Conservation (phyloP, 257 asterid species). For the Nicotiana undulata region DNA sequence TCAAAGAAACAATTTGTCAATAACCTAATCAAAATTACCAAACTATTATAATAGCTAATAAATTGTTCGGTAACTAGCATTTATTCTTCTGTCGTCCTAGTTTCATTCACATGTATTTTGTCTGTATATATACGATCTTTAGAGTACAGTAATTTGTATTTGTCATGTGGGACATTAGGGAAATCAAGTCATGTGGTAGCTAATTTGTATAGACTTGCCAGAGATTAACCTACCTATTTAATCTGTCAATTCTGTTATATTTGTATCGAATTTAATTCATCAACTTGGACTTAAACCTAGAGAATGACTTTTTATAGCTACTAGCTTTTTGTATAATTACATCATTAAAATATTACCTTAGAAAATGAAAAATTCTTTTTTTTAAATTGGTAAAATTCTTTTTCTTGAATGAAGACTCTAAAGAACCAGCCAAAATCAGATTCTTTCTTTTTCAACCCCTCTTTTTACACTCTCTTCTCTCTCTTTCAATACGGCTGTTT, state of each 20-base stretch:
- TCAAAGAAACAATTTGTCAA: background rate
- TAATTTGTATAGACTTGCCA: background rate
- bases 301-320: constrained; percentile 14
- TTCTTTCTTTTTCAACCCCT: constrained; percentile 33
- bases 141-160: background rate
- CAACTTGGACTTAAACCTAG: constrained; percentile 14
- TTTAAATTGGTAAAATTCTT: background rate
- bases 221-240: background rate
- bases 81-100: background rate
- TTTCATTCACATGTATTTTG: background rate
- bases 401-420: constrained; percentile 12
- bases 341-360: background rate
- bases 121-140: background rate
- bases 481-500: constrained; percentile 23
- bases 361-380: background rate
- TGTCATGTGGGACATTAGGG: background rate
- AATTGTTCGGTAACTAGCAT: background rate
- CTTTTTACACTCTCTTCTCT: constrained; percentile 15
- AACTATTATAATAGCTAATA: background rate
- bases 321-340: background rate
- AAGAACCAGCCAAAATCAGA: constrained; percentile 39
- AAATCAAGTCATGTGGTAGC: background rate
- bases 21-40: background rate
- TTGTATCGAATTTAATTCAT: constrained; percentile 6
- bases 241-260: background rate